Evolutionary conservation across 257 asterid species (phyloP), one percentile per base, ranked within the genome.

Genomic region (Salvia miltiorrhiza): DNA sequence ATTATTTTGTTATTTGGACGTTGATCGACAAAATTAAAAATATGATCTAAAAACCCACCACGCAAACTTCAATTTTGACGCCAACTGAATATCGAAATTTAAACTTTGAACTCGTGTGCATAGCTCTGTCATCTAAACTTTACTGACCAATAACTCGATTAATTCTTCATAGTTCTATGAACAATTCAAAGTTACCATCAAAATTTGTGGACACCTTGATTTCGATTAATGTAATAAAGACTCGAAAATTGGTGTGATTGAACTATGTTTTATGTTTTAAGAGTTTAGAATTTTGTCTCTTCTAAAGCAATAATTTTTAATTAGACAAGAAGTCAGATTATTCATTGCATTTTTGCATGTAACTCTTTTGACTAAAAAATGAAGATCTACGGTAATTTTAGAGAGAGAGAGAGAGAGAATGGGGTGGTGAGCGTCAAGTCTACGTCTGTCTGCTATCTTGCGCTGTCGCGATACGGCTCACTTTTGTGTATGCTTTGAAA

Each of bases 361-460:
- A 56, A 56, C 21, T 56, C 5, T 56, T 55, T 56, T 56, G 63
- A 55, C 62, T 55, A 9, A 50, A 20, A 17, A 21, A 7, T n/a
- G n/a, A 48, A 32, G 21, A 20, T 50, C 32, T 56, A 7, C 12
- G 23, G 41, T 56, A 28, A n/a, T 33, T 69, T n/a, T 8, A 16
- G 41, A 12, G 40, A 14, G 19, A 33, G 48, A 71, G n/a, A n/a
- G 61, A 65, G 32, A 5, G 48, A 9, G 63, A 16, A 56, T 66
- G 28, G 72, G 53, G 60, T 45, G 37, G 32, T 82, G 50, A 62
- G 44, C 88, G 90, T 87, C 61, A 63, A 41, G 89, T 81, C 87
- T 83, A 81, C 89, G 89, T 85, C 83, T 57, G 81, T 52, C 81
- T 82, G 94, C 81, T 80, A n/a, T 28, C 59, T 53, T 71, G 70